These are phyloP conservation scores for Phytophthora tubulina DNA, from an alignment of 352 stramenopile genomes.

Conservation along the genomic window DNA sequence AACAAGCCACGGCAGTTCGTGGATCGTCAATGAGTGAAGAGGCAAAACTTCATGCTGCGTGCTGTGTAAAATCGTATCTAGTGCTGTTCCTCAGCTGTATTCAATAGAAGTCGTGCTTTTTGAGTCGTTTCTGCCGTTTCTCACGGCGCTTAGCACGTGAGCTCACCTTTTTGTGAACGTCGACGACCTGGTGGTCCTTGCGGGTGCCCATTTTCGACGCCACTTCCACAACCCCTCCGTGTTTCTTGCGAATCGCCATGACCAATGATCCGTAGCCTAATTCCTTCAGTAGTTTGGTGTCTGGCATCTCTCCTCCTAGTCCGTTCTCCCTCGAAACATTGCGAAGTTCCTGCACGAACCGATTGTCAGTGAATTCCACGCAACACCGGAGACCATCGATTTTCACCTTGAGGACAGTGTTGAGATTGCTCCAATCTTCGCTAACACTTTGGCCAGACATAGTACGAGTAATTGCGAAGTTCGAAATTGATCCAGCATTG, in stretches of 20 bases:
- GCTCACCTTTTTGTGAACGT: conserved; percentile 78
- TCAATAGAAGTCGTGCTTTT: conserved; percentile 81
- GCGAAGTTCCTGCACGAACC: conserved; percentile 59
- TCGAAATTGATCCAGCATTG: neutral
- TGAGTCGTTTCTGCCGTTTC: conserved; percentile 63
- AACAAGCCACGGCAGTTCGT: conserved; percentile 24
- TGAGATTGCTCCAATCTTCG: conserved; percentile 70
- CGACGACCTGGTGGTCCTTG: conserved; percentile 48
- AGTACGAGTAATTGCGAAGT: neutral
- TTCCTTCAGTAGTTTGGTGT: conserved; percentile 79
- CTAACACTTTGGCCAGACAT: conserved; percentile 18
- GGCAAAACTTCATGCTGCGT: conserved; percentile 12
- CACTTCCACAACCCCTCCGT: conserved; percentile 75
- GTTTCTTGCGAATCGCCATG: conserved; percentile 85
- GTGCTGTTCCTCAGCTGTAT: conserved; percentile 15
- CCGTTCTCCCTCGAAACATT: conserved; percentile 64
- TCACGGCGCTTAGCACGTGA: conserved; percentile 69
- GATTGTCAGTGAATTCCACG: neutral
- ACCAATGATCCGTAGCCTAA: conserved; percentile 71
- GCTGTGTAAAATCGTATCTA: conserved; percentile 9
- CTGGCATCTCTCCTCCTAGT: conserved; percentile 53
- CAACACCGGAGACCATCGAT: conserved; percentile 8
- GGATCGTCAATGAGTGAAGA: conserved; percentile 31
- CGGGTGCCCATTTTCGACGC: conserved; percentile 61
- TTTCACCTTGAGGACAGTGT: conserved; percentile 69